phyloP scores from a whole-genome alignment of 176 grass and related monocot genomes.

The Phragmites australis region DNA sequence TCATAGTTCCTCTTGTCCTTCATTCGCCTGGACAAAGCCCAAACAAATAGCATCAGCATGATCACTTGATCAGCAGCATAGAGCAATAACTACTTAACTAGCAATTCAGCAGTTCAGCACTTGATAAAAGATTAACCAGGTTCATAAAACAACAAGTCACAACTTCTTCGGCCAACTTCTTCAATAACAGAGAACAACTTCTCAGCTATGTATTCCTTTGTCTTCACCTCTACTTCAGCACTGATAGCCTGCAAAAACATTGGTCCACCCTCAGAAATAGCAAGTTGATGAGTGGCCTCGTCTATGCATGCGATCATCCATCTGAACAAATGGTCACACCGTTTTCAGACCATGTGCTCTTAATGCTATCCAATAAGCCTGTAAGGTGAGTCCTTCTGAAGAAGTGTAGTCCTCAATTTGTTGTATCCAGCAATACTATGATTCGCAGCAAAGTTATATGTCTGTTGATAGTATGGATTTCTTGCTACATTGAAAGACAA shows the following conservation, averaged over 20 bases:
- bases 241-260: background rate
- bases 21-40: no score
- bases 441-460: background rate
- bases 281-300: background rate
- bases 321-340: background rate
- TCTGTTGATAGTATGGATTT: background rate
- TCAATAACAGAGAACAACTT: background rate
- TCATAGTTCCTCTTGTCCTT: no score
- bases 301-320: background rate
- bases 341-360: background rate
- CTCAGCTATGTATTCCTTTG: background rate
- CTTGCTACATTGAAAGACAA: background rate
- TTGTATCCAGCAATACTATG: background rate
- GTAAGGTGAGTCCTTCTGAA: background rate
- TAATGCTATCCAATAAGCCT: background rate
- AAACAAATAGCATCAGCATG: no score
- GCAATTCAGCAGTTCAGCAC: no score
- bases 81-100: no score
- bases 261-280: background rate
- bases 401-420: background rate
- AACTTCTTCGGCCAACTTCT: background rate
- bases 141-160: no score
- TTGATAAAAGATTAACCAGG: no score
- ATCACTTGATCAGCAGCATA: no score
- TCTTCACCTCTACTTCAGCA: background rate